Base-by-base conservation (phyloP, 768 basidiomycete genomes). In the Kondoa subrosea region DNA sequence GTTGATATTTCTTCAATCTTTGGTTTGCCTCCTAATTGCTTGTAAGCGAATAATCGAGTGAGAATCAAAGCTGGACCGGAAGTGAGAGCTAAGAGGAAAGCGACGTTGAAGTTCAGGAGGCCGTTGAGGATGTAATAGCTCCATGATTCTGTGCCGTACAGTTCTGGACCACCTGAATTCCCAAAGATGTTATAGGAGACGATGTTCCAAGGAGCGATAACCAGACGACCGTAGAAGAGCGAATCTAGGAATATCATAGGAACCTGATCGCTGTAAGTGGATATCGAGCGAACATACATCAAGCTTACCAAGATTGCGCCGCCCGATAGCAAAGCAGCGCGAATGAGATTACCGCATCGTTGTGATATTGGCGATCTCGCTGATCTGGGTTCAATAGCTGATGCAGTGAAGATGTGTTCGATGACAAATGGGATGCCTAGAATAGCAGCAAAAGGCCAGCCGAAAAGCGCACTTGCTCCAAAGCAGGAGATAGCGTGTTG, bases 371-470 rank as follows among this genome's bases (percentile, higher is more conserved):
- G 66, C 21, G 29, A 32, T 2, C 26, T 63, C 15, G 27, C 17
- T 32, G 29, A 34, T 8, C 34, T 33, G 8, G 62, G n/a, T 3
- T 59, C 14, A 64, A 2, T 27, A 59, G 66, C 1, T 66, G 71
- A 27, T 57, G 50, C 2, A 40, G 70, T 40, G 56, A 71, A 68
- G 4, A 96, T 79, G 76, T 97, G 90, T 76, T 97, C 95, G 59
- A 89, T 76, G 15, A 92, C 84, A 72, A 93, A 92, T 1, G 95
- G 95, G 16, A 95, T 78, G 0, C 89, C 84, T 4, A 96, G 81
- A 0, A 88, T 85, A 21, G 91, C 81, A n/a, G 88, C 81, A 76
- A 99, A 99, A 3, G 95, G 95, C 95, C 95, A 99, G 3, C 93
- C 95, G 34, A 96, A 83, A 63, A 97, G 83, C 1, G 85, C 89